These are phyloP conservation scores for Lachancea fermentati DNA, from an alignment of 805 yeast species.

Conservation along the genomic window DNA sequence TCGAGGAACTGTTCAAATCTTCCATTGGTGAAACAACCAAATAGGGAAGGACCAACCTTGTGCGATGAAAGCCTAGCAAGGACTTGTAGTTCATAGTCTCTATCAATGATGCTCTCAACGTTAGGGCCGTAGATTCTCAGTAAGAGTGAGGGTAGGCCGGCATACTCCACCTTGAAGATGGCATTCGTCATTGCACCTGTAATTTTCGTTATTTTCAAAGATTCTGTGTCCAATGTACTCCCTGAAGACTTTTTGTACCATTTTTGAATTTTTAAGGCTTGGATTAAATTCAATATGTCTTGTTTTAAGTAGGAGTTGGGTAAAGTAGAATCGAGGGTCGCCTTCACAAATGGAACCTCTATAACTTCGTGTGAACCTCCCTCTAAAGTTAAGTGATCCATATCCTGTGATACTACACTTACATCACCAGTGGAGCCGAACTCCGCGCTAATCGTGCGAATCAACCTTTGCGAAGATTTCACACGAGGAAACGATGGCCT, in stretches of 20 bases:
- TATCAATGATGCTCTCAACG: constrained; percentile 78
- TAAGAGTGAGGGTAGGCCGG: constrained; percentile 54
- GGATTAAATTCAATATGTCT: constrained; percentile 63
- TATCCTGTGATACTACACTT: background rate
- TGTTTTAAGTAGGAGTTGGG: constrained; percentile 83
- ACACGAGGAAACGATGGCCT: constrained; percentile 23
- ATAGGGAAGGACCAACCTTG: constrained; percentile 79
- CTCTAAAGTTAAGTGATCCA: constrained; percentile 4
- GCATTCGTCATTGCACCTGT: constrained; percentile 93
- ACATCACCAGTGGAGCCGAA: constrained; percentile 8
- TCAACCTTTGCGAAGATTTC: constrained; percentile 26
- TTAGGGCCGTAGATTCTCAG: constrained; percentile 86
- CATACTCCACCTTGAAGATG: constrained; percentile 70
- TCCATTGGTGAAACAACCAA: constrained; percentile 90
- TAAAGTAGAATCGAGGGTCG: constrained; percentile 63
- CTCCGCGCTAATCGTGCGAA: constrained; percentile 27
- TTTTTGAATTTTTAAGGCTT: constrained; percentile 60
- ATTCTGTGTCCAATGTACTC: constrained; percentile 34
- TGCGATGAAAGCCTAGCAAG: constrained; percentile 67
- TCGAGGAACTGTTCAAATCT: constrained; percentile 89
- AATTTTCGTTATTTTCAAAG: constrained; percentile 57
- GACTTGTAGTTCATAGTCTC: constrained; percentile 71
- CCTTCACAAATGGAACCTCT: constrained; percentile 47
- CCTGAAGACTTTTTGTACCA: constrained; percentile 52
- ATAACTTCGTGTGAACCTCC: constrained; percentile 16